Evolutionary conservation across 768 basidiomycete species (phyloP).

Genomic region (Roridomyces roridus): DNA sequence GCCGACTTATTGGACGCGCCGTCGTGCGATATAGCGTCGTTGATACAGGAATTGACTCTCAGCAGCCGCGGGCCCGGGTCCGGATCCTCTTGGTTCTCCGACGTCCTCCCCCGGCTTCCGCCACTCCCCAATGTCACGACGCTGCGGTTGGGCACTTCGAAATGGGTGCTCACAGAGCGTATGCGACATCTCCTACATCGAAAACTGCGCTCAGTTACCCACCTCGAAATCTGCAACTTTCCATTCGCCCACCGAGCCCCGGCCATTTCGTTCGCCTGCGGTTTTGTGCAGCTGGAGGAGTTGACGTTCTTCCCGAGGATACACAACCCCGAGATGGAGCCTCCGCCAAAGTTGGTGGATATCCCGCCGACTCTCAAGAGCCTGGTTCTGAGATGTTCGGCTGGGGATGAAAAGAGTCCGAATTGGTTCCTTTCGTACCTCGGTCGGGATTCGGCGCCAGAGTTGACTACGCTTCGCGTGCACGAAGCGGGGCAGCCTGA

Average conservation of each 20-base stretch:
- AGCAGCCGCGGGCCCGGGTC: not conserved
- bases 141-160: not conserved
- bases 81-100: not conserved
- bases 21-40: not conserved
- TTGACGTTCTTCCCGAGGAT: slow-evolving; percentile 1
- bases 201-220: not conserved
- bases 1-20: not conserved
- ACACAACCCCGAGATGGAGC: no score
- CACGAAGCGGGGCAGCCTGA: not conserved
- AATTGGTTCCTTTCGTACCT: slow-evolving; percentile 5
- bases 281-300: not conserved
- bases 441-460: not conserved
- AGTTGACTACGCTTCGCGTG: not conserved
- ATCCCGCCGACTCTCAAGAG: not conserved
- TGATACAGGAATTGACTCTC: not conserved
- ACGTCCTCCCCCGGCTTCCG: not conserved
- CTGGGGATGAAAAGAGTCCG: not conserved
- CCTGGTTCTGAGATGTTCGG: not conserved
- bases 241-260: not conserved
- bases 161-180: not conserved
- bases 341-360: not conserved
- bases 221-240: not conserved
- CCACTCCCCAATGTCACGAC: not conserved
- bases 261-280: slow-evolving; percentile 6
- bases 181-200: not conserved